phyloP scores from a whole-genome alignment of 179 eudicot species.

The Amaranthus tricolor region DNA sequence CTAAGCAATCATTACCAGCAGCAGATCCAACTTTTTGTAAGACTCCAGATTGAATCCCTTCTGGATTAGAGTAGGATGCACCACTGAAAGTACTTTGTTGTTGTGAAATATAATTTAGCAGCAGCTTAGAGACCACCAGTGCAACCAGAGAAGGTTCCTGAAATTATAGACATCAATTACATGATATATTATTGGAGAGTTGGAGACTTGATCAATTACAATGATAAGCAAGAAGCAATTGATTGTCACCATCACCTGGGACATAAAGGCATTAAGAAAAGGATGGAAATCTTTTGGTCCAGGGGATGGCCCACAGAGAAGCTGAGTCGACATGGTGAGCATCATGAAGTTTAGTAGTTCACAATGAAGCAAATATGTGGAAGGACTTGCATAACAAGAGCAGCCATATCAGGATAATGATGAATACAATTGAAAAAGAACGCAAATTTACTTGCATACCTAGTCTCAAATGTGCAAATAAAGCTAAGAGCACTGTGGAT shows the following conservation, averaged over 20 bases:
- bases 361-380: conserved; percentile 71
- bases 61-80: conserved; percentile 55
- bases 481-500: conserved; percentile 58
- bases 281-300: conserved; percentile 77
- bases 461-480: conserved; percentile 74
- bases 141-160: conserved; percentile 73
- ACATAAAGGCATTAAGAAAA: conserved; percentile 75
- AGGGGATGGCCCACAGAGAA: conserved; percentile 82
- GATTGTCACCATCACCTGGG: conserved; percentile 49
- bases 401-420: conserved; percentile 29
- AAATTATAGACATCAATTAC: conserved; percentile 18
- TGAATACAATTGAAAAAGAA: background rate
- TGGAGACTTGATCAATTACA: conserved; percentile 6
- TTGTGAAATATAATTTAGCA: conserved; percentile 63
- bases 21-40: conserved; percentile 84
- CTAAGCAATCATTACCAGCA: conserved; percentile 55
- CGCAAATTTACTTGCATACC: conserved; percentile 41
- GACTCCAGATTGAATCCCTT: conserved; percentile 70
- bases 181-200: conserved; percentile 8
- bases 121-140: conserved; percentile 60
- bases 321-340: conserved; percentile 91
- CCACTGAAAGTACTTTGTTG: conserved; percentile 40
- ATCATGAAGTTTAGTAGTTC: conserved; percentile 89
- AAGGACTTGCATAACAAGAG: conserved; percentile 49
- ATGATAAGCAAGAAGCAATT: background rate